A percentile compares a stretch with the other conserved stretches of the same genome.
These are phyloP conservation scores for Phoenix dactylifera DNA, from an alignment of 176 grass and related monocot species.

Conservation along the genomic window DNA sequence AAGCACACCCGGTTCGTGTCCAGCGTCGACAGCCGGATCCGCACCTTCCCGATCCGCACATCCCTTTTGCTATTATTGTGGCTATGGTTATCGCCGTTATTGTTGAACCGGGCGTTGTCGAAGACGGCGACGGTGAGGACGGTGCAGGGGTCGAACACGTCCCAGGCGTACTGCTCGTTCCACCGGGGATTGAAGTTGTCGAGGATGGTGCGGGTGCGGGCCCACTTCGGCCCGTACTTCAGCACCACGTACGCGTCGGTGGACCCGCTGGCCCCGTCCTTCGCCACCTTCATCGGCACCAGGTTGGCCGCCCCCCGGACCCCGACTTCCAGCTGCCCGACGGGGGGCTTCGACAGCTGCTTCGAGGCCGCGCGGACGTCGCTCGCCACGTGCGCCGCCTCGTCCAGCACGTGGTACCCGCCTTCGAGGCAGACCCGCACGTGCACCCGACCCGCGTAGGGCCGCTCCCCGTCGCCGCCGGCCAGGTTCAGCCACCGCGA, in stretches of 20 bases:
- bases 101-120: conserved; percentile 81
- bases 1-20: conserved; percentile 74
- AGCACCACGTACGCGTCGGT: conserved; percentile 91
- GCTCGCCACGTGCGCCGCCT: conserved; percentile 85
- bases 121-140: conserved; percentile 94
- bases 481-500: conserved; percentile 88
- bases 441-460: conserved; percentile 86
- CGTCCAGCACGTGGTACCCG: conserved; percentile 97
- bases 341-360: conserved; percentile 88
- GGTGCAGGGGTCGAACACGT: conserved; percentile 96
- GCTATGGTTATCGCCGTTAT: background rate
- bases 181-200: conserved; percentile 97
- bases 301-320: conserved; percentile 75
- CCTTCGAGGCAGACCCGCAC: conserved; percentile 90
- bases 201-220: conserved; percentile 81
- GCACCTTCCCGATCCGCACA: conserved; percentile 73
- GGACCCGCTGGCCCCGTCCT: conserved; percentile 66
- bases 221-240: conserved; percentile 97
- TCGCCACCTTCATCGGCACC: conserved; percentile 85
- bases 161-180: conserved; percentile 99
- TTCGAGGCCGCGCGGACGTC: conserved; percentile 92
- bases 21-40: conserved; percentile 81
- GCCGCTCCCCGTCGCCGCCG: conserved; percentile 47
- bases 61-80: conserved; percentile 29
- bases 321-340: conserved; percentile 86